Base-by-base conservation (phyloP, 2,329 filamentous ascomycete species). In the Fusarium hostae region DNA sequence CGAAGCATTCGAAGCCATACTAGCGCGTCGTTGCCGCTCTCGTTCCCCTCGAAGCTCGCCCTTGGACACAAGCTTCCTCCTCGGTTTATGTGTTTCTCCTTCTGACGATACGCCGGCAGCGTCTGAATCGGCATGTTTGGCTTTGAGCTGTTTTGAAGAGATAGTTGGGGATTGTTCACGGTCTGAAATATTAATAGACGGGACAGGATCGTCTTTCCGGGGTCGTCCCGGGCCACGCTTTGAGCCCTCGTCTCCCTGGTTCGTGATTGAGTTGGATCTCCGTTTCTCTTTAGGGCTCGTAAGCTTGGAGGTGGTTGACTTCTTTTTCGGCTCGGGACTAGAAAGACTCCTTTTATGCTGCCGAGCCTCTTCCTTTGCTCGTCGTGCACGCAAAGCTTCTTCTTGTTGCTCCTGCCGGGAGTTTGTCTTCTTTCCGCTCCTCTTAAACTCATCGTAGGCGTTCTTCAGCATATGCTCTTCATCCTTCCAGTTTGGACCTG, bases 401-500 rank as follows among this genome's bases (percentile, higher is more conserved):
- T 78, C 75, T 39, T 88, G 86, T 39, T 78, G 72, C 12, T 81
- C 76, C 41, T 88, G 86, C 34, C 78, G 74, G 6, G 88, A 87
- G 63, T 86, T 88, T 6, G 79, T 81, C 71, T 87, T 89, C 70
- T 86, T 88, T 54, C 86, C 84, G 4, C 79, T 80, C 59, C 87
- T 88, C 71, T 86, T 88, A 73, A 88, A 89, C 34, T 88, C 87
- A 63, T 94, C 91, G 72, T 90, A 94, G 6, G 92, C 89, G 41
- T 90, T 87, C 79, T 95, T 95, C 52, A 99, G 81, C 60, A 97
- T 84, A 45, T 94, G 89, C 71, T 92, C 91, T 79, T 99, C 96
- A 68, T 95, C 91, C 79, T 95, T 91, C 94, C 95, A 98, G 66
- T 94, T 92, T 11, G 95, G 93, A 0, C 96, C 95, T 72, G 91